Evolutionary conservation across 805 yeast genomes (phyloP).

Genomic region (Metschnikowia chrysomelidarum): DNA sequence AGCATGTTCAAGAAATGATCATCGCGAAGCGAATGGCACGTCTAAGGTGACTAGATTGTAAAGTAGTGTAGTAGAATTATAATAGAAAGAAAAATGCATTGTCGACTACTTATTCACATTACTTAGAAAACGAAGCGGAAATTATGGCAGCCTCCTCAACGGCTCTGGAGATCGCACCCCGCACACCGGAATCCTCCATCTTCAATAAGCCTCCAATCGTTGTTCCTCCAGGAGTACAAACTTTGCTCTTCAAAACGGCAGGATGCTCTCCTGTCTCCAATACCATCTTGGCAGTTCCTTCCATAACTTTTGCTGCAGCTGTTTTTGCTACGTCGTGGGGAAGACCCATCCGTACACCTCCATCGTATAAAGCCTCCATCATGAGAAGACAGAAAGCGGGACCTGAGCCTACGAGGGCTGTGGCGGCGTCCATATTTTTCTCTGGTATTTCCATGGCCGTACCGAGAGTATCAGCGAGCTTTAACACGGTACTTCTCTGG

Average conservation of each 20-base stretch:
- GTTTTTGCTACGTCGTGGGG: conserved; percentile 79
- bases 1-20: conserved; percentile 19
- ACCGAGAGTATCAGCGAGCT: conserved; percentile 63
- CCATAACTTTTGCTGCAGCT: conserved; percentile 90
- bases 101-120: conserved; percentile 16
- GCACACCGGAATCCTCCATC: conserved; percentile 88
- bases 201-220: conserved; percentile 93
- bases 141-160: conserved; percentile 90
- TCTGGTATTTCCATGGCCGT: conserved; percentile 72
- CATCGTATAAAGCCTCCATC: conserved; percentile 90
- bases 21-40: background rate
- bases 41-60: background rate
- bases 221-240: conserved; percentile 97
- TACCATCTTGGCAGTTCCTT: conserved; percentile 92
- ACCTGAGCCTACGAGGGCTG: conserved; percentile 93
- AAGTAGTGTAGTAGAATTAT: background rate
- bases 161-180: conserved; percentile 84
- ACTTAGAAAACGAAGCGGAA: conserved; percentile 51
- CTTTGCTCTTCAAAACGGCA: conserved; percentile 78
- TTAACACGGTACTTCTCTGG: conserved; percentile 48
- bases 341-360: conserved; percentile 92
- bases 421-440: conserved; percentile 93
- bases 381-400: conserved; percentile 90
- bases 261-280: conserved; percentile 82
- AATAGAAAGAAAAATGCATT: background rate